A percentile compares a stretch with the other conserved stretches of the same genome.
These are phyloP conservation scores for Alliaria petiolata DNA, from an alignment of 345 rosid species.

Conservation along the genomic window DNA sequence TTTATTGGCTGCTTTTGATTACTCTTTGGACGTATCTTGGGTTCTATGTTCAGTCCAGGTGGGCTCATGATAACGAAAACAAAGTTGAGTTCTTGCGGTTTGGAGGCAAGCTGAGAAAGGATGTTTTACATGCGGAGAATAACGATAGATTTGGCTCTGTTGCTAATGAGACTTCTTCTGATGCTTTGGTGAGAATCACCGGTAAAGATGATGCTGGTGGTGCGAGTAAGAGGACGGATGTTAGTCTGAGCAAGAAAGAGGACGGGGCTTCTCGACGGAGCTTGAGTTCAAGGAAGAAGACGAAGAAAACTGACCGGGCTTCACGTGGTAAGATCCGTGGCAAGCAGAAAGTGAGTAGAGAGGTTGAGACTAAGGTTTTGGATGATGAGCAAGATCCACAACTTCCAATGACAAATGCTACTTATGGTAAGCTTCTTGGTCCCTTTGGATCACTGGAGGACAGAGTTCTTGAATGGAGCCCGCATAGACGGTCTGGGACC, in stretches of 20 bases:
- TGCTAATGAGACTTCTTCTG: slow-evolving; percentile 44
- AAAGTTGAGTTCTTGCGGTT: slow-evolving; percentile 62
- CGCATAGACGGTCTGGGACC: slow-evolving; percentile 80
- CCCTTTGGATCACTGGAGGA: slow-evolving; percentile 83
- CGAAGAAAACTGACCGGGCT: slow-evolving; percentile 41
- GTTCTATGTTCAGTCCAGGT: slow-evolving; percentile 87
- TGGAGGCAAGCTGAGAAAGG: slow-evolving; percentile 43
- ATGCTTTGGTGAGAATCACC: slow-evolving; percentile 34
- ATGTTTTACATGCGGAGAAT: slow-evolving; percentile 22
- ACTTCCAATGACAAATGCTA: slow-evolving; percentile 55
- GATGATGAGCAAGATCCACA: slow-evolving; percentile 57
- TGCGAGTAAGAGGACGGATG: slow-evolving; percentile 38
- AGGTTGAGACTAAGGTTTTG: slow-evolving; percentile 32
- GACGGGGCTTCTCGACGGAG: slow-evolving; percentile 35
- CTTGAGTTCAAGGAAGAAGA: slow-evolving; percentile 42
- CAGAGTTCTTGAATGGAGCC: slow-evolving; percentile 77
- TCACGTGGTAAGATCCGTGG: slow-evolving; percentile 40
- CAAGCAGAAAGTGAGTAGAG: slow-evolving; percentile 42
- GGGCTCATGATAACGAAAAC: slow-evolving; percentile 87
- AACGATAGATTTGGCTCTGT: slow-evolving; percentile 39
- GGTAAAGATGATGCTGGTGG: slow-evolving; percentile 28
- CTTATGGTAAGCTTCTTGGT: slow-evolving; percentile 82
- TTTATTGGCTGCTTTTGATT: slow-evolving; percentile 90
- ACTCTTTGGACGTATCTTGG: slow-evolving; percentile 97
- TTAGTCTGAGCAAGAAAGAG: slow-evolving; percentile 49